phyloP scores from a whole-genome alignment of 2,329 filamentous ascomycete species.

The Alternaria solani region DNA sequence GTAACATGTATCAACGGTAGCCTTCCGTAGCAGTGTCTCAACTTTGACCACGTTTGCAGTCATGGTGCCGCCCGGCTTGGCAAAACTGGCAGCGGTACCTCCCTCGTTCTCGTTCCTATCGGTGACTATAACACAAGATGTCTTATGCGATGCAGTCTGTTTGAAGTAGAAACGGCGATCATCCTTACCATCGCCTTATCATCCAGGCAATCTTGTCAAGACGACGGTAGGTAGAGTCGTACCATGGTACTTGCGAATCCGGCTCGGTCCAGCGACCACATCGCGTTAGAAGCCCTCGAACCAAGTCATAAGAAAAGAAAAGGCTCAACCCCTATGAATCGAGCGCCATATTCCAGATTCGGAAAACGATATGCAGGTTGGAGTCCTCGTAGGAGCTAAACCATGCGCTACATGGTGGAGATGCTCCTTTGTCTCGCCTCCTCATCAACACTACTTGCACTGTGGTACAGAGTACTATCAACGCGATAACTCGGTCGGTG shows the following conservation, averaged over 20 bases:
- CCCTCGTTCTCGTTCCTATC: not conserved
- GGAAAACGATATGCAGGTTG: not conserved
- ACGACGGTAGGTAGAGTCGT: not conserved
- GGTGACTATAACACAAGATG: not conserved
- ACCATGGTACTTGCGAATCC: not conserved
- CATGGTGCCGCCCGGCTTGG: not conserved
- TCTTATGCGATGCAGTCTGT: not conserved
- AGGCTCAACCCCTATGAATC: not conserved
- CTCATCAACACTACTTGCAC: not conserved
- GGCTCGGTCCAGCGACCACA: constrained; percentile 5
- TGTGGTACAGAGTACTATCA: constrained; percentile 3
- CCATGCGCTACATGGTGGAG: constrained; percentile 1
- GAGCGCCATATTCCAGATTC: not conserved
- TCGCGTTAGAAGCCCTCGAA: not conserved
- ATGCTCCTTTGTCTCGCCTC: not conserved
- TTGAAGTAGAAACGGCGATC: no score
- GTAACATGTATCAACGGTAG: not conserved
- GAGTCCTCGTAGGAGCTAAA: not conserved
- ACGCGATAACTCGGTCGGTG: not conserved
- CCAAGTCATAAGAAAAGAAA: not conserved
- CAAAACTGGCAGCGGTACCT: not conserved
- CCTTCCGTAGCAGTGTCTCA: not conserved
- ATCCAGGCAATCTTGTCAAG: not conserved
- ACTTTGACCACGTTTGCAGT: not conserved
- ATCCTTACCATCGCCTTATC: not conserved